A percentile compares a stretch with the other conserved stretches of the same genome.
Evolutionary conservation across 352 stramenopile species (phyloP).

Genomic region (Globisporangium megalacanthum): DNA sequence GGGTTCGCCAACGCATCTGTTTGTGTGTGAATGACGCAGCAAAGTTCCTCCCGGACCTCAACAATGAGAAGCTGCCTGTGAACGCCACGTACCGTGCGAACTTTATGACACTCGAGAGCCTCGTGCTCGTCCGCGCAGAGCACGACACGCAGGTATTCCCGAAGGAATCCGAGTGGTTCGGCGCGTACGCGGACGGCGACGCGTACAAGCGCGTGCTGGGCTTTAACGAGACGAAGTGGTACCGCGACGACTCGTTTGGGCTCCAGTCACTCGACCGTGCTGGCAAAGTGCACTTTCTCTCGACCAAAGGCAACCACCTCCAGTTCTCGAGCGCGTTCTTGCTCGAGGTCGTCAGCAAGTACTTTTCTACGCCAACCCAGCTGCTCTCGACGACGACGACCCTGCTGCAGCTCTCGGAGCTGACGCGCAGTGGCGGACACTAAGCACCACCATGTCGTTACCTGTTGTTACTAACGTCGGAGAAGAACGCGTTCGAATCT

Average conservation of each 20-base stretch:
- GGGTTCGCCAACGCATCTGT: background rate
- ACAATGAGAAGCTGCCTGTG: constrained; percentile 82
- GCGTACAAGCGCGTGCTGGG: constrained; percentile 62
- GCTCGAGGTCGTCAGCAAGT: constrained; percentile 76
- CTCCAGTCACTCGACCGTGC: constrained; percentile 78
- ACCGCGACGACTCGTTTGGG: constrained; percentile 89
- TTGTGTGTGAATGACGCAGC: constrained; percentile 21
- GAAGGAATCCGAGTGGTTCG: constrained; percentile 85
- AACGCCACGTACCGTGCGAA: constrained; percentile 88
- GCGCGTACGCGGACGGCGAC: constrained; percentile 73
- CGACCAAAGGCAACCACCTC: constrained; percentile 89
- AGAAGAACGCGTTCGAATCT: too few species aligned
- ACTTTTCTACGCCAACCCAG: constrained; percentile 33
- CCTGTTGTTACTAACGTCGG: too few species aligned
- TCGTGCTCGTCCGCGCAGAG: constrained; percentile 88
- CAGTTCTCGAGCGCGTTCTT: constrained; percentile 84
- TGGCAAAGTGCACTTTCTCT: constrained; percentile 88
- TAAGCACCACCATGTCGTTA: background rate
- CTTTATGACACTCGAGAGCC: constrained; percentile 77
- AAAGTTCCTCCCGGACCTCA: constrained; percentile 80
- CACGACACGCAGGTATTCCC: constrained; percentile 89
- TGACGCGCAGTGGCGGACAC: background rate
- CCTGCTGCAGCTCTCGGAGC: background rate
- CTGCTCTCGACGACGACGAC: constrained; percentile 1
- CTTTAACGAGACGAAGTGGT: constrained; percentile 93